A percentile compares a stretch with the other conserved stretches of the same genome.
phyloP scores from a whole-genome alignment of 169 alveolate species.

The Toxoplasma gondii region DNA sequence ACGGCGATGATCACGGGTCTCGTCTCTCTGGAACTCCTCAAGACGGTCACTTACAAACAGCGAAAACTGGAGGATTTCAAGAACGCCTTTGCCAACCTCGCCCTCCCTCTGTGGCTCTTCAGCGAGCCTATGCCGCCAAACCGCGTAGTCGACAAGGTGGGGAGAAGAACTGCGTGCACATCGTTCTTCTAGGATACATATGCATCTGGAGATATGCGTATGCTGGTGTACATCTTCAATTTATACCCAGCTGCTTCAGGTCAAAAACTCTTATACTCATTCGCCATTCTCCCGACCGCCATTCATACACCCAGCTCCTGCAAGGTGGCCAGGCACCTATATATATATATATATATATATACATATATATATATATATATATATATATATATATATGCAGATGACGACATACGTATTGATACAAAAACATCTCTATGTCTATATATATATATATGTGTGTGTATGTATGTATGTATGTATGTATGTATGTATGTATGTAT shows the following conservation, averaged over 20 bases:
- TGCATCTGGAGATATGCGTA: not conserved
- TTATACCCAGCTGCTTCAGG: too few species aligned
- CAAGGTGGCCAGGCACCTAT: not conserved
- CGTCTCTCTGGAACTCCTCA: constrained; percentile 93
- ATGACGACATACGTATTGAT: too few species aligned
- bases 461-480: constrained; percentile 24
- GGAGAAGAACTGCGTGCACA: not conserved
- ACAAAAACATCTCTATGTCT: too few species aligned
- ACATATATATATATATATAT: not conserved
- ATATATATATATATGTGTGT: not conserved
- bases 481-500: too few species aligned
- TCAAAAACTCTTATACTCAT: too few species aligned
- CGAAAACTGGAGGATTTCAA: constrained; percentile 81
- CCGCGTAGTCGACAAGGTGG: constrained; percentile 75
- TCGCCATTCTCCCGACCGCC: too few species aligned
- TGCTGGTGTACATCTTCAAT: not conserved
- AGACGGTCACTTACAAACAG: constrained; percentile 74
- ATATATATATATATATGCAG: too few species aligned
- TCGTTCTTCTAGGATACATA: not conserved
- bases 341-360: not conserved
- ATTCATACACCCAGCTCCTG: too few species aligned
- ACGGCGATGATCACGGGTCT: constrained; percentile 99
- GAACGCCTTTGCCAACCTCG: constrained; percentile 95
- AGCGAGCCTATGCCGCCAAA: constrained; percentile 92
- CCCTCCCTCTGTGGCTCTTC: constrained; percentile 92